Evolutionary conservation across 1,284 basidiomycete species (phyloP).

Genomic region (Ganoderma meredithae): DNA sequence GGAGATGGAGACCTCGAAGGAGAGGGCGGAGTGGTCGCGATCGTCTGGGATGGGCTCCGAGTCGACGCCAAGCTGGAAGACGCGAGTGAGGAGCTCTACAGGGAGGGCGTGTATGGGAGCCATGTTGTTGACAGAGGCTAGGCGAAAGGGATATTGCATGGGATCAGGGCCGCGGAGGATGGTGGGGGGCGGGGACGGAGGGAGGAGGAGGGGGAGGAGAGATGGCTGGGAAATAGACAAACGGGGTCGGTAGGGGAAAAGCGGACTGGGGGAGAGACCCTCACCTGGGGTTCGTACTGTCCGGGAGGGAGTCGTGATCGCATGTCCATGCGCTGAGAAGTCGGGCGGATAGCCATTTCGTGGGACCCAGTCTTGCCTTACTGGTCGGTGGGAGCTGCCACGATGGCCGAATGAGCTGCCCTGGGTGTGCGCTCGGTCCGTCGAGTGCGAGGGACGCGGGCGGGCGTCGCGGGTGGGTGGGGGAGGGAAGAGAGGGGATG

Average conservation of each 20-base stretch:
- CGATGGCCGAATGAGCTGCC: not conserved
- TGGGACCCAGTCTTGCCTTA: conserved; percentile 1
- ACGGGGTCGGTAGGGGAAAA: conserved; percentile 3
- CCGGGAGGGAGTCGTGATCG: not conserved
- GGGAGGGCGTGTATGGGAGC: conserved; percentile 54
- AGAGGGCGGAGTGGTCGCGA: conserved; percentile 41
- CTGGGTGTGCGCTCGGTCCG: not conserved
- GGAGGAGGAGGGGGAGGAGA: conserved; percentile 7
- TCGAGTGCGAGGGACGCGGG: not conserved
- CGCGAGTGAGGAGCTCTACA: conserved; percentile 60
- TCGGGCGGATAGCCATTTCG: conserved; percentile 1
- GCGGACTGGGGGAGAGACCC: conserved; percentile 6
- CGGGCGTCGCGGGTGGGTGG: too few relatives aligned
- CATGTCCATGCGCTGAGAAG: not conserved
- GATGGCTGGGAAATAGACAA: not conserved
- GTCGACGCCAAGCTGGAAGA: conserved; percentile 60
- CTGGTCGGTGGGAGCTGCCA: not conserved
- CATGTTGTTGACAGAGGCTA: conserved; percentile 27
- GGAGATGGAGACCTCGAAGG: conserved; percentile 59
- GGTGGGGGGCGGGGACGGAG: conserved; percentile 2
- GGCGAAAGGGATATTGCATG: conserved; percentile 23
- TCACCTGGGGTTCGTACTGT: conserved; percentile 6
- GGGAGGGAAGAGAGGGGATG: not conserved
- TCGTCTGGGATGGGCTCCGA: conserved; percentile 51
- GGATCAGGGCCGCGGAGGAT: conserved; percentile 13